Evolutionary conservation across 805 yeast genomes (phyloP).

Genomic region (Candida saitoana): DNA sequence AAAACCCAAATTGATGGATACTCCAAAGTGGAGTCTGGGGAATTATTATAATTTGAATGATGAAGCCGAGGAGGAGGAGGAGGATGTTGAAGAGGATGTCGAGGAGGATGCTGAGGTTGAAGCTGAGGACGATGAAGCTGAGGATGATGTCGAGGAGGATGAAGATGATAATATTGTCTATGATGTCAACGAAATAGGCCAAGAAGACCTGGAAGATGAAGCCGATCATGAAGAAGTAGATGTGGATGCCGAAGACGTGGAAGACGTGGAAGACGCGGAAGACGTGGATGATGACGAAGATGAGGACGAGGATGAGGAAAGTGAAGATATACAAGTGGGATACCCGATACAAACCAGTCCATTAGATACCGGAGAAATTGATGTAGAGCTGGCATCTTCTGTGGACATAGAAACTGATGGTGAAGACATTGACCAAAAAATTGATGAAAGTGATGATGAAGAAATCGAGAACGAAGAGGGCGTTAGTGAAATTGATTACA

Average conservation of each 20-base stretch:
- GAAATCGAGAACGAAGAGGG: neutral
- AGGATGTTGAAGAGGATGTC: slow-evolving; percentile 2
- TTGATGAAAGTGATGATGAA: neutral
- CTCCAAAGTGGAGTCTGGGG: neutral
- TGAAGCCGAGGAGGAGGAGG: slow-evolving; percentile 6
- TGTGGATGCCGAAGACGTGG: slow-evolving; percentile 3
- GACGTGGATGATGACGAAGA: slow-evolving; percentile 5
- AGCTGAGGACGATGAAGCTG: slow-evolving; percentile 47
- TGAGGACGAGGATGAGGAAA: neutral
- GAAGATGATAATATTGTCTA: no score
- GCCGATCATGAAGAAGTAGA: no score
- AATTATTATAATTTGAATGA: slow-evolving; percentile 4
- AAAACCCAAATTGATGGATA: neutral
- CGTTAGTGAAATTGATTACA: neutral
- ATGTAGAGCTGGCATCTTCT: no score
- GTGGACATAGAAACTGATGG: slow-evolving; percentile 4
- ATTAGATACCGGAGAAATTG: no score
- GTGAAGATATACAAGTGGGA: no score
- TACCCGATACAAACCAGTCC: no score
- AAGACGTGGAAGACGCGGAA: slow-evolving; percentile 5
- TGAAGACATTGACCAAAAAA: slow-evolving; percentile 6
- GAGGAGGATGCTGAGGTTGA: slow-evolving; percentile 41
- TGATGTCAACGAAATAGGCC: slow-evolving; percentile 10
- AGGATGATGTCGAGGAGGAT: slow-evolving; percentile 17
- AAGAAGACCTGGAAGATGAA: neutral